These are phyloP conservation scores for Calonectria hawksworthii DNA, from an alignment of 2,329 filamentous ascomycete species.

Conservation along the genomic window DNA sequence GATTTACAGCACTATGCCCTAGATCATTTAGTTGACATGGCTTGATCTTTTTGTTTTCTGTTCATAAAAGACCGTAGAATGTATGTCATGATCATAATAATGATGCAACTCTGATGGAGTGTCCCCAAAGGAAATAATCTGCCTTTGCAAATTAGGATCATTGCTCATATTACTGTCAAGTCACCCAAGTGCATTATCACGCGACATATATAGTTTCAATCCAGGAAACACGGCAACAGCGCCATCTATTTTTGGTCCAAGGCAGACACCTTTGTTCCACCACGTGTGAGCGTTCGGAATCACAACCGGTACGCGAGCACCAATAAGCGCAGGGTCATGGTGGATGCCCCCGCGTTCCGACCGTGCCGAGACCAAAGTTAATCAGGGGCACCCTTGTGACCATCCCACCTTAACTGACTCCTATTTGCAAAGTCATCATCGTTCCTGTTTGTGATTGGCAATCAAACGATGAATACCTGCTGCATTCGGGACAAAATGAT, in stretches of 20 bases:
- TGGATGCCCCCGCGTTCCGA: neutral
- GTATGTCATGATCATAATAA: neutral
- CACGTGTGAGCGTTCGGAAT: neutral
- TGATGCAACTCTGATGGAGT: neutral
- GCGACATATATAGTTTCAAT: neutral
- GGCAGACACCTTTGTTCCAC: neutral
- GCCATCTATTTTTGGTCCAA: neutral
- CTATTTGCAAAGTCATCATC: neutral
- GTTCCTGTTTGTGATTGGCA: neutral
- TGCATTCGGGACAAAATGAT: neutral
- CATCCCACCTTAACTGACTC: neutral
- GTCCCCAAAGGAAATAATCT: neutral
- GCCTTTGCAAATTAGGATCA: neutral
- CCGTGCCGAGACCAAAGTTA: neutral
- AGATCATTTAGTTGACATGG: neutral
- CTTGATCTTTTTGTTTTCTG: too few relatives aligned
- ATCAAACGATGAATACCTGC: neutral
- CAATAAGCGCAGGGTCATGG: neutral
- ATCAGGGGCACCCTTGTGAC: neutral
- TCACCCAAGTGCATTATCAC: neutral
- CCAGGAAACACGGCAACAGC: neutral
- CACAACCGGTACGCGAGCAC: neutral
- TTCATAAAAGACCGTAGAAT: too few relatives aligned
- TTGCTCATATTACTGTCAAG: neutral
- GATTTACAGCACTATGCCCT: too few relatives aligned